phyloP scores from a whole-genome alignment of 345 rosid species.

The Boechera stricta region DNA sequence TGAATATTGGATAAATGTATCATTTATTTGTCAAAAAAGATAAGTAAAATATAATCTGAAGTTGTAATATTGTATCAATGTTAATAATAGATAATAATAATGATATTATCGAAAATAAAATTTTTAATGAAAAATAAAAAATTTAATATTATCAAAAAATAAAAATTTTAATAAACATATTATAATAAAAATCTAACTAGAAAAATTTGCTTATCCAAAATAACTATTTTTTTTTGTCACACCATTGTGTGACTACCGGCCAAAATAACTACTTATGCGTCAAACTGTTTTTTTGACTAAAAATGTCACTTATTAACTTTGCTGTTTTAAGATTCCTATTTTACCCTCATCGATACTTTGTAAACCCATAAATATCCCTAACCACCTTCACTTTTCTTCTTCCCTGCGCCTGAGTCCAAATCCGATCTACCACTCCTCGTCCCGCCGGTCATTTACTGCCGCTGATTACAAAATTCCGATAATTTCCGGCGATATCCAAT shows the following conservation, averaged over 20 bases:
- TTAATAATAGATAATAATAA: neutral
- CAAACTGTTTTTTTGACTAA: conserved; percentile 22
- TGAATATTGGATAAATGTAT: neutral
- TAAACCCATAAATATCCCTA: conserved; percentile 37
- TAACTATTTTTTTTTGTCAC: too few species aligned
- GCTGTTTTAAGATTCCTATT: neutral
- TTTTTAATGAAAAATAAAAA: too few species aligned
- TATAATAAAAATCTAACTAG: neutral
- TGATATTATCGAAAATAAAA: too few species aligned
- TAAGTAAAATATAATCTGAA: neutral
- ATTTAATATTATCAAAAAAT: too few species aligned
- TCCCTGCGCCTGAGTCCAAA: conserved; percentile 24
- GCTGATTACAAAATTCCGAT: conserved; percentile 17
- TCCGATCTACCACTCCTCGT: conserved; percentile 29
- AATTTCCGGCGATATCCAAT: conserved; percentile 6
- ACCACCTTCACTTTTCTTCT: conserved; percentile 14
- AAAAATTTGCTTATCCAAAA: neutral
- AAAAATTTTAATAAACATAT: neutral
- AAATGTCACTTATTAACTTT: conserved; percentile 11
- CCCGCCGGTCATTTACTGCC: conserved; percentile 39
- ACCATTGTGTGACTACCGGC: too few species aligned
- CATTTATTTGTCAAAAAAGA: neutral
- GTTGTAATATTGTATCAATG: neutral
- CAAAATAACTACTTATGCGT: neutral
- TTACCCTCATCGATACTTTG: conserved; percentile 2